phyloP scores from a whole-genome alignment of 345 rosid species.

The Lepidium africanum region DNA sequence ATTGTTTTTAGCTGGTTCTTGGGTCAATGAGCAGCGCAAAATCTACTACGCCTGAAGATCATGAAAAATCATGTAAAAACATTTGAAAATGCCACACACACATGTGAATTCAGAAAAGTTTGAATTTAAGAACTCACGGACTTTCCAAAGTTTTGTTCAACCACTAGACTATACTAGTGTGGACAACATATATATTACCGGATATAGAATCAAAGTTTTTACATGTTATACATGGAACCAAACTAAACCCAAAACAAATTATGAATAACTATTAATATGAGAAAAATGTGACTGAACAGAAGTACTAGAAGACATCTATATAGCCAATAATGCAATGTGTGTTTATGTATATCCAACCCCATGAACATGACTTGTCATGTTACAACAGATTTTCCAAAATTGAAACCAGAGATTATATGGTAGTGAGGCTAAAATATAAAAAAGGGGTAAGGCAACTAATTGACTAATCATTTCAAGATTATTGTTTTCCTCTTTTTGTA shows the following conservation, averaged over 20 bases:
- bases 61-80: too few species aligned
- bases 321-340: not conserved
- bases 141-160: too few species aligned
- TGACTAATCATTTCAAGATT: conserved; percentile 18
- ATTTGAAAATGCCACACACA: too few species aligned
- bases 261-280: not conserved
- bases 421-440: conserved; percentile 9
- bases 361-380: conserved; percentile 25
- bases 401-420: not conserved
- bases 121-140: too few species aligned
- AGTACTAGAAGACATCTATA: not conserved
- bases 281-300: not conserved
- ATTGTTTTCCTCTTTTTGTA: conserved; percentile 4
- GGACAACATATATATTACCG: too few species aligned
- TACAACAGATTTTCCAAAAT: not conserved
- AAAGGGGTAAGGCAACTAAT: not conserved
- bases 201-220: too few species aligned
- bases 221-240: not conserved
- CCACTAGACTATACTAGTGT: too few species aligned
- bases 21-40: too few species aligned
- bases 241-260: not conserved
- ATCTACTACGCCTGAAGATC: too few species aligned
- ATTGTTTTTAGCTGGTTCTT: too few species aligned
- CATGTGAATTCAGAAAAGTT: too few species aligned
- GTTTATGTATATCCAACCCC: conserved; percentile 1